These are phyloP conservation scores for Pseudogymnoascus sp. DNA, from an alignment of 2,329 filamentous ascomycete species.

Conservation along the genomic window DNA sequence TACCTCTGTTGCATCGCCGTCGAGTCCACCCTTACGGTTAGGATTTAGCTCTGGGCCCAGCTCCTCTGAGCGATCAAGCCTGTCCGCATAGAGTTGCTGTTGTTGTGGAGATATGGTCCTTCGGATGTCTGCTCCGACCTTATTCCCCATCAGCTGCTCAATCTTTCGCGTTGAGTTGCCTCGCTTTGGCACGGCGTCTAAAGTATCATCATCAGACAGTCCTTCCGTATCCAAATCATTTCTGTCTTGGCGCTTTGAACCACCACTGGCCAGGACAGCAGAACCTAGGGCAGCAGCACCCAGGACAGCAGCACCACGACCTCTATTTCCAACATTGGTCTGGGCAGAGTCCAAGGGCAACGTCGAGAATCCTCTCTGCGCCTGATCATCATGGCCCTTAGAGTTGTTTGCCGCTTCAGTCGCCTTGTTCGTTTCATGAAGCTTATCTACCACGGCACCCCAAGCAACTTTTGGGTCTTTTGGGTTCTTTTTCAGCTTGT, in stretches of 20 bases:
- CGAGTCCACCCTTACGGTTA: background rate
- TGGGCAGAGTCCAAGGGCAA: background rate
- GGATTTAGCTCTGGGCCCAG: background rate
- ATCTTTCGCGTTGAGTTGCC: constrained; percentile 22
- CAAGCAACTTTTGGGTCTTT: background rate
- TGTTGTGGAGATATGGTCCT: background rate
- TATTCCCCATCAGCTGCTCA: constrained; percentile 21
- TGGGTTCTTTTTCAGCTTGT: constrained; percentile 46
- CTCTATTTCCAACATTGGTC: background rate
- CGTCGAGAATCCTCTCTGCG: background rate
- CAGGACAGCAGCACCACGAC: background rate
- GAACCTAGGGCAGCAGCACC: too few species aligned
- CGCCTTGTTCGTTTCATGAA: background rate
- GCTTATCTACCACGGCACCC: background rate
- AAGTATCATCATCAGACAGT: constrained; percentile 10
- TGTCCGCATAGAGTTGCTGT: background rate
- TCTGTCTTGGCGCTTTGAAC: background rate
- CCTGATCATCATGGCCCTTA: background rate
- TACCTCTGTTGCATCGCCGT: constrained; percentile 10
- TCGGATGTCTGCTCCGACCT: background rate
- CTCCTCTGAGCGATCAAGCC: background rate
- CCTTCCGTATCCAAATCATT: background rate
- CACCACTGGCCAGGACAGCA: background rate
- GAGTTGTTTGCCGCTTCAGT: background rate
- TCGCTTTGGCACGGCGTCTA: constrained; percentile 19